Conservation (phyloP, 352 stramenopile genomes). For the Thalassiosira ordinaria region DNA sequence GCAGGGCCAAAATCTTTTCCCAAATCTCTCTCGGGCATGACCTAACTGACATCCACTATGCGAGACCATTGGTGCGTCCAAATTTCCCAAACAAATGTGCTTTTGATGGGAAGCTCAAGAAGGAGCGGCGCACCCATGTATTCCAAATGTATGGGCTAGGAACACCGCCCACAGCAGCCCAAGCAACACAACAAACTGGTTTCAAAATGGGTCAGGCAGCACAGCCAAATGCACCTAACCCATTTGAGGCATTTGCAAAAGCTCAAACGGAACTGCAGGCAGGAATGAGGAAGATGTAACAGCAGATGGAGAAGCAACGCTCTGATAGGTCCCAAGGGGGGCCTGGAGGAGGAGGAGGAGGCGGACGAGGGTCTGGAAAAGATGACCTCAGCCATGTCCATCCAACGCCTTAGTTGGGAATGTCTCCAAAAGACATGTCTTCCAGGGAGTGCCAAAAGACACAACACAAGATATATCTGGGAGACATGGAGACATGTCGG, state of each 20-base stretch:
- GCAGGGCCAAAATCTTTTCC: background rate
- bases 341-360: background rate
- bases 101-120: background rate
- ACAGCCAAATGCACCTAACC: background rate
- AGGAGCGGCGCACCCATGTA: background rate
- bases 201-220: background rate
- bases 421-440: no score
- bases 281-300: conserved; percentile 8
- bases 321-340: background rate
- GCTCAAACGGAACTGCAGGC: background rate
- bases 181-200: background rate
- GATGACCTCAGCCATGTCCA: background rate
- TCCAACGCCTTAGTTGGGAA: no score
- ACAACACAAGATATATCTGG: no score
- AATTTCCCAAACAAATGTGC: background rate
- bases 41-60: background rate
- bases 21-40: background rate
- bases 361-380: background rate
- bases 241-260: background rate
- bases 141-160: conserved; percentile 2
- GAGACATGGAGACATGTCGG: no score
- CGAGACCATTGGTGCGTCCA: background rate
- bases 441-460: no score
- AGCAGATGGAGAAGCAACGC: background rate
- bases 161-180: background rate